These are phyloP conservation scores for Backusella macrospora DNA, from an alignment of 192 early-diverging fungal species.

Conservation along the genomic window DNA sequence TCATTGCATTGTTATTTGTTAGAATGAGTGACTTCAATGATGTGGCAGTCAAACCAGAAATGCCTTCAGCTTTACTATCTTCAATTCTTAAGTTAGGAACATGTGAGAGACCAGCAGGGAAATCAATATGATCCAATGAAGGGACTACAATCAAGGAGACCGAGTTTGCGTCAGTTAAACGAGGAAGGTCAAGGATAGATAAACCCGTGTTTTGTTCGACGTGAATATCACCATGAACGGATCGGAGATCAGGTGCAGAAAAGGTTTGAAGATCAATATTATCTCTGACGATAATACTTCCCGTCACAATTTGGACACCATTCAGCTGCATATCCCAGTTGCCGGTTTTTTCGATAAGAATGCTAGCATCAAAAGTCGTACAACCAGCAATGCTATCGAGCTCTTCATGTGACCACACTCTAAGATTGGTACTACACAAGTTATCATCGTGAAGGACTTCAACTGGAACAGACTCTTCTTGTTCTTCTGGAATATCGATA, in stretches of 20 bases:
- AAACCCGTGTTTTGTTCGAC: constrained; percentile 34
- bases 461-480: not conserved
- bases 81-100: constrained; percentile 17
- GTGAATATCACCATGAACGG: constrained; percentile 30
- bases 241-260: constrained; percentile 32
- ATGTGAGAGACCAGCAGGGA: constrained; percentile 28
- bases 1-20: constrained; percentile 37
- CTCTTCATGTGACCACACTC: constrained; percentile 28
- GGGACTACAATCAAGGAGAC: constrained; percentile 35
- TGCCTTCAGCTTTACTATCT: constrained; percentile 26
- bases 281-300: constrained; percentile 28
- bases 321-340: constrained; percentile 16
- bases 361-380: constrained; percentile 29
- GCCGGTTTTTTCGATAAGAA: constrained; percentile 24
- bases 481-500: not conserved
- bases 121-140: constrained; percentile 27
- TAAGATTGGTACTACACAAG: not conserved
- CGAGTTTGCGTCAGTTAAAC: constrained; percentile 14
- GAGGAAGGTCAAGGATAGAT: constrained; percentile 22
- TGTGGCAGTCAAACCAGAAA: constrained; percentile 22
- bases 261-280: constrained; percentile 24
- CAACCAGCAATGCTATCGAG: constrained; percentile 33
- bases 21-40: constrained; percentile 21
- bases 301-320: constrained; percentile 31
- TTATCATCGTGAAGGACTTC: not conserved